Conservation (phyloP, 768 basidiomycete genomes). For the Albatrellus ellisii region DNA sequence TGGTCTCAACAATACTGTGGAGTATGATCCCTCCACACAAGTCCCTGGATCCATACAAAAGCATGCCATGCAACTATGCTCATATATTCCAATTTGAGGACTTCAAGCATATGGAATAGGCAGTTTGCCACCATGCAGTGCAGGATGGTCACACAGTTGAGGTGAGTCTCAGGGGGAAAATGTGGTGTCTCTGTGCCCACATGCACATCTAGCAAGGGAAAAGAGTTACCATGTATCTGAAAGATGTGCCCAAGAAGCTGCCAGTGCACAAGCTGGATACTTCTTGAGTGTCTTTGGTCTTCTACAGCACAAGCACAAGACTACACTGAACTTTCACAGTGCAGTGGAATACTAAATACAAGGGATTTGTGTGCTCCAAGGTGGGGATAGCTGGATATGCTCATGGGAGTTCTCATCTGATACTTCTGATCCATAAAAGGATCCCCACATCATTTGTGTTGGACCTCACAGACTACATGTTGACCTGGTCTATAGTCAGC, state of each 20-base stretch:
- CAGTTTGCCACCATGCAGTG: too few relatives aligned
- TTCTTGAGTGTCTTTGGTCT: too few relatives aligned
- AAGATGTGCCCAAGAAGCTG: conserved; percentile 54
- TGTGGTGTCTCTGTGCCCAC: too few relatives aligned
- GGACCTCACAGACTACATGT: conserved; percentile 84
- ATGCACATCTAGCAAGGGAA: too few relatives aligned
- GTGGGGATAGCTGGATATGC: conserved; percentile 23
- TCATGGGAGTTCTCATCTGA: conserved; percentile 40
- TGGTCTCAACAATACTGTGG: conserved; percentile 91
- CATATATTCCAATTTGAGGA: conserved; percentile 95
- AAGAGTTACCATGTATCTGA: too few relatives aligned
- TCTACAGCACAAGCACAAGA: conserved; percentile 90
- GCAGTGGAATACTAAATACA: conserved; percentile 90
- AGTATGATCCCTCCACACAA: conserved; percentile 83
- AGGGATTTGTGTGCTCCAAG: conserved; percentile 82
- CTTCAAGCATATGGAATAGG: conserved; percentile 73
- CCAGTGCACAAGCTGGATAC: conserved; percentile 16
- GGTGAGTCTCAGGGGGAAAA: too few relatives aligned
- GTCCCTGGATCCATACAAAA: conserved; percentile 96
- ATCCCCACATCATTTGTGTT: conserved; percentile 75
- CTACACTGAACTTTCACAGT: conserved; percentile 90
- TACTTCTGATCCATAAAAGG: too few relatives aligned
- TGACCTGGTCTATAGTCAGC: conserved; percentile 86
- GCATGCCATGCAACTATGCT: conserved; percentile 86
- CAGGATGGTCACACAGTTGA: conserved; percentile 43